These are phyloP conservation scores for Pelagomonas calceolata DNA, from an alignment of 108 stramenopile genomes.

Conservation along the genomic window DNA sequence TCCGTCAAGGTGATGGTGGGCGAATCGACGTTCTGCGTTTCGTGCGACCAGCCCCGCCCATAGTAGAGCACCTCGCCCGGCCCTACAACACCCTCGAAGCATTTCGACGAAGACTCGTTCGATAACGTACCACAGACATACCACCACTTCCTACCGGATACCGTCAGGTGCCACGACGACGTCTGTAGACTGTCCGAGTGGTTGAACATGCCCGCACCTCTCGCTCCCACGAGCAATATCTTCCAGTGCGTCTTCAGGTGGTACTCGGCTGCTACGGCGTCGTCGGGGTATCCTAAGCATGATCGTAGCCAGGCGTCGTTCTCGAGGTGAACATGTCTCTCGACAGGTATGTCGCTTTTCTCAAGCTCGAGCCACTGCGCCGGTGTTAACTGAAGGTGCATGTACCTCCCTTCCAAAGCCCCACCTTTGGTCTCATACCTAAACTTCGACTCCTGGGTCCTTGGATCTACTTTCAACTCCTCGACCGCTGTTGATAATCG, in stretches of 20 bases:
- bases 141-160: not conserved
- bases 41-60: not conserved
- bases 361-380: not conserved
- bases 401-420: not conserved
- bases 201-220: slow-evolving; percentile 23
- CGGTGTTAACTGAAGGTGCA: not conserved
- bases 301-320: slow-evolving; percentile 11
- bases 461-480: not conserved
- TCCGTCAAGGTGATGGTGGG: not conserved
- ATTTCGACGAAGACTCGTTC: not conserved
- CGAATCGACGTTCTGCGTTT: not conserved
- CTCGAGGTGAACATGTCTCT: not conserved
- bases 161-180: slow-evolving; percentile 2
- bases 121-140: not conserved
- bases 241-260: slow-evolving; percentile 12
- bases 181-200: slow-evolving; percentile 11
- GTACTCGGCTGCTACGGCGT: slow-evolving; percentile 4
- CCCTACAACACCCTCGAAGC: not conserved
- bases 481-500: not conserved
- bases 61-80: not conserved
- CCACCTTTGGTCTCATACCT: not conserved
- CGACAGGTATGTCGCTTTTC: not conserved
- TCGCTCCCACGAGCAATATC: slow-evolving; percentile 11
- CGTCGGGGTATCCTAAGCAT: not conserved
- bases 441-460: not conserved